phyloP scores from a whole-genome alignment of 768 basidiomycete species.

The Tulasnella sp. region DNA sequence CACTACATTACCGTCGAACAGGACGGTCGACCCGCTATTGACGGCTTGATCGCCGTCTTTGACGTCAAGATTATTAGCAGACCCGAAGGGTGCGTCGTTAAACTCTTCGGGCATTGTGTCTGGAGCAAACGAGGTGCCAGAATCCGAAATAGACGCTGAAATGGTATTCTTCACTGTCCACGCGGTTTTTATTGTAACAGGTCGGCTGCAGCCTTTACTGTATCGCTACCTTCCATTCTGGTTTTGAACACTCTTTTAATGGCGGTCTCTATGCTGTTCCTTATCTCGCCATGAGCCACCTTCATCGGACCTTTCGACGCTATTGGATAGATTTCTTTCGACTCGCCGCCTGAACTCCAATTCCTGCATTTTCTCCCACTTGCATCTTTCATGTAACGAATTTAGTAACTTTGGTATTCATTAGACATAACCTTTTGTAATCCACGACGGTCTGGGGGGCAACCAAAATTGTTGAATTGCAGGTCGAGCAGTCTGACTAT shows the following conservation, averaged over 20 bases:
- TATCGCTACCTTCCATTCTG: neutral
- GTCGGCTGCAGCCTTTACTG: neutral
- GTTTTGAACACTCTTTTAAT: neutral
- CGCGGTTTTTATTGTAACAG: neutral
- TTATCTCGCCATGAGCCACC: neutral
- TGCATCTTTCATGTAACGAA: neutral
- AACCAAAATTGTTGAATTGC: neutral
- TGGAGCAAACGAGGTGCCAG: neutral
- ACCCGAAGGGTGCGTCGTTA: neutral
- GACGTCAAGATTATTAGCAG: conserved; percentile 43
- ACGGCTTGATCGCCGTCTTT: conserved; percentile 78
- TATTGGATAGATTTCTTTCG: neutral
- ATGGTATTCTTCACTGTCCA: neutral
- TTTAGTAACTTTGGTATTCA: neutral
- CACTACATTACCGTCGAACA: conserved; percentile 54
- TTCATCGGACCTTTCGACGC: neutral
- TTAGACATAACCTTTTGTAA: neutral
- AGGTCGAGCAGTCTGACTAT: neutral
- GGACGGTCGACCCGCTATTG: conserved; percentile 55
- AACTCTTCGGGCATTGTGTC: neutral
- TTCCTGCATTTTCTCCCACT: neutral
- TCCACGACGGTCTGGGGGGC: neutral
- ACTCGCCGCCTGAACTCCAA: neutral
- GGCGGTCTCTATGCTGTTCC: neutral
- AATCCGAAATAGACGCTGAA: neutral